Conservation (phyloP, 129 eudicot genomes). For the Tanacetum coccineum region DNA sequence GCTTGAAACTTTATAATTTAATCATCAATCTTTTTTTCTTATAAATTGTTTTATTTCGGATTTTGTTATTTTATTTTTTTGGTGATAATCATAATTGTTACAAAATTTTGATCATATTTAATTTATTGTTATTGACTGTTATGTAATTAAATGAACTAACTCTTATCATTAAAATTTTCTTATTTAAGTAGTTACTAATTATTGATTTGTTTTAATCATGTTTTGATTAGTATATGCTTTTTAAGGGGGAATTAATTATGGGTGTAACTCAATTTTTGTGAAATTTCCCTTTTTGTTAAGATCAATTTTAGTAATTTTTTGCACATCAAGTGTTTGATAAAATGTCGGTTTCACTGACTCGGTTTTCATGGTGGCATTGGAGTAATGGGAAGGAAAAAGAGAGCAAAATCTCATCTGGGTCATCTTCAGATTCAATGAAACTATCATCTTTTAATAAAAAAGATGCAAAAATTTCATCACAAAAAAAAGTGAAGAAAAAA, state of each 20-base stretch:
- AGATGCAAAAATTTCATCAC: slow-evolving; percentile 27
- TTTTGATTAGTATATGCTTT: neutral
- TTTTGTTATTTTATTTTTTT: neutral
- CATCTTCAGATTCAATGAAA: slow-evolving; percentile 54
- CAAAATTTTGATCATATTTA: slow-evolving; percentile 17
- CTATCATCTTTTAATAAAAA: slow-evolving; percentile 40
- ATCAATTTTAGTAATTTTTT: neutral
- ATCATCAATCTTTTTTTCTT: slow-evolving; percentile 1
- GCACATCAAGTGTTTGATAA: slow-evolving; percentile 26
- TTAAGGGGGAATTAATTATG: slow-evolving; percentile 9
- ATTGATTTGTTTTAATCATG: too few species aligned
- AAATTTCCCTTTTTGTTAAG: slow-evolving; percentile 11
- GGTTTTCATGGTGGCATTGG: slow-evolving; percentile 63
- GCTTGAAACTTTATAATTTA: slow-evolving; percentile 16
- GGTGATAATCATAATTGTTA: neutral
- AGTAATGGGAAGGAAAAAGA: slow-evolving; percentile 65
- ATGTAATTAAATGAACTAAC: slow-evolving; percentile 25
- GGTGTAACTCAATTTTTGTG: slow-evolving; percentile 20
- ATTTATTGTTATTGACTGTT: slow-evolving; percentile 12
- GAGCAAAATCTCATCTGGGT: slow-evolving; percentile 32
- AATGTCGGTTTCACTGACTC: slow-evolving; percentile 46
- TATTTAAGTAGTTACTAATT: slow-evolving; percentile 18
- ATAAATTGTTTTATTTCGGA: neutral
- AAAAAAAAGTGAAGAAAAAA: slow-evolving; percentile 56
- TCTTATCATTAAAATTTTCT: slow-evolving; percentile 1